A percentile compares a stretch with the other conserved stretches of the same genome.
These are phyloP conservation scores for Gymnopus androsaceus DNA, from an alignment of 1,284 basidiomycete species.

Conservation along the genomic window DNA sequence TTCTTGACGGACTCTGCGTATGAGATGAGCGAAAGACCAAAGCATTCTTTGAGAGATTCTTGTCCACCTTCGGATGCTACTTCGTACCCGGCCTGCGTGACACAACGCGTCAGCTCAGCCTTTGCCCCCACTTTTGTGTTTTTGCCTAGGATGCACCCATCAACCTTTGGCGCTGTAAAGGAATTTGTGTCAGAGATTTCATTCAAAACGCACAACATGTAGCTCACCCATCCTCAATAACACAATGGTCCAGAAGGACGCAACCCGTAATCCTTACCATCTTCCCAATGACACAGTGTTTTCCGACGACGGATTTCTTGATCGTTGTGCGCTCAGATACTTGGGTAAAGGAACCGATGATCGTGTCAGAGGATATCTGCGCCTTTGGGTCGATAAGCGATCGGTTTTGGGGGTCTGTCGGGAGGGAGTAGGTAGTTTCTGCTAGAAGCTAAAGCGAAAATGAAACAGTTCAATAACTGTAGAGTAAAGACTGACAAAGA, in stretches of 20 bases:
- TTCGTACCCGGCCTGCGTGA: conserved; percentile 88
- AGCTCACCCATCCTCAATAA: conserved; percentile 81
- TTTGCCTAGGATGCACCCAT: conserved; percentile 85
- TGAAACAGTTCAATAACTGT: conserved; percentile 1
- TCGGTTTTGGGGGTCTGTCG: conserved; percentile 61
- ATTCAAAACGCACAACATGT: conserved; percentile 3
- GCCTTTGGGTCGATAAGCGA: conserved; percentile 75
- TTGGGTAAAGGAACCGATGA: conserved; percentile 80
- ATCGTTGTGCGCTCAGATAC: conserved; percentile 85
- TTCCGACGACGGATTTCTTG: conserved; percentile 87
- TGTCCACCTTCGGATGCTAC: conserved; percentile 70
- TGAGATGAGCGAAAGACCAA: conserved; percentile 1
- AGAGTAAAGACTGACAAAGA: conserved; percentile 11
- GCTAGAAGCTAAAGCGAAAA: conserved; percentile 48
- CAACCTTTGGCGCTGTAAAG: conserved; percentile 78
- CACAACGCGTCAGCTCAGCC: conserved; percentile 78
- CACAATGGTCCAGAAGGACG: conserved; percentile 88
- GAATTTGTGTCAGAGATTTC: not conserved
- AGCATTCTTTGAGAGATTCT: not conserved
- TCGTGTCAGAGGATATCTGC: conserved; percentile 84
- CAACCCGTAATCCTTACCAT: conserved; percentile 86
- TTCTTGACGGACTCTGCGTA: conserved; percentile 55
- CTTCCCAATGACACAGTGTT: conserved; percentile 87
- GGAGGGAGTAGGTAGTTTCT: conserved; percentile 52
- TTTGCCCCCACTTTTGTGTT: conserved; percentile 82